Conservation (phyloP, 176 grass and related monocot species). For the Cenchrus americanus region DNA sequence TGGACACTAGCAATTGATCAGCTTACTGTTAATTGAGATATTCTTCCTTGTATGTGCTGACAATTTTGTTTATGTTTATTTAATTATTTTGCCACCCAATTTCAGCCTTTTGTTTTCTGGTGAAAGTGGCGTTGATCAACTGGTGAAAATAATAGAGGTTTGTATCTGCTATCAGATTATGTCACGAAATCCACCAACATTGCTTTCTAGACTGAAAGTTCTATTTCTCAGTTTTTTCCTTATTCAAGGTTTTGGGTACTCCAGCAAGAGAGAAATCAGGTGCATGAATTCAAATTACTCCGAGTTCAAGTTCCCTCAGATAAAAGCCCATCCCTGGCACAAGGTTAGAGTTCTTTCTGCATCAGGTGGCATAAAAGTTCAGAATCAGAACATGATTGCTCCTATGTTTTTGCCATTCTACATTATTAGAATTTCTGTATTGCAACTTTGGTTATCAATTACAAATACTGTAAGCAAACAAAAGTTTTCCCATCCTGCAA, state of each 20-base stretch:
- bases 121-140: conserved; percentile 86
- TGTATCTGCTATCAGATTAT: conserved; percentile 31
- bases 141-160: conserved; percentile 88
- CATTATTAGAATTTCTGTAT: conserved; percentile 9
- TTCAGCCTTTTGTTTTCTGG: conserved; percentile 80
- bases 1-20: conserved; percentile 15
- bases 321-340: conserved; percentile 86
- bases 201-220: conserved; percentile 5
- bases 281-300: conserved; percentile 90
- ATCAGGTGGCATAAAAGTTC: not conserved
- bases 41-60: not conserved
- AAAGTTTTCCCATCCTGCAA: too few relatives aligned
- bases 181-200: conserved; percentile 11
- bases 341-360: conserved; percentile 55
- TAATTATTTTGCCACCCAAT: not conserved
- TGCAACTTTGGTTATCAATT: too few relatives aligned
- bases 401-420: too few relatives aligned
- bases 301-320: conserved; percentile 81
- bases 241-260: conserved; percentile 68
- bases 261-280: conserved; percentile 84
- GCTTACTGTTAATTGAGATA: not conserved
- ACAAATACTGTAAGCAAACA: too few relatives aligned
- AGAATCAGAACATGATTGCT: too few relatives aligned
- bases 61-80: not conserved
- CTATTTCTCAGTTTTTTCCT: not conserved